Conservation (phyloP, 768 basidiomycete species). For the Tulasnella sp. region DNA sequence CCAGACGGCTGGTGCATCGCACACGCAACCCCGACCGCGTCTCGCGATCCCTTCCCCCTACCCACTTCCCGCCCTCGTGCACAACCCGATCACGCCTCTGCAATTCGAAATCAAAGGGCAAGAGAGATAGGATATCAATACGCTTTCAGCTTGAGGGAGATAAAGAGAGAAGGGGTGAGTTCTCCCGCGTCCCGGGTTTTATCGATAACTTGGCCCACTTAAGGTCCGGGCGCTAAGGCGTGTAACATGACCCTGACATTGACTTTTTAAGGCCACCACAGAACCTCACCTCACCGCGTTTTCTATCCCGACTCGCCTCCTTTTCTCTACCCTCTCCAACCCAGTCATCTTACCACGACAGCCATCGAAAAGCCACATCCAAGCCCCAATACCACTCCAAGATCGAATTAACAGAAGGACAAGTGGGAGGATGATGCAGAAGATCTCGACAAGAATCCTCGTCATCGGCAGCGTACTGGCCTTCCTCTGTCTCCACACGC, state of each 20-base stretch:
- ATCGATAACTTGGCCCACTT: no score
- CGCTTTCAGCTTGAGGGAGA: background rate
- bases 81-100: background rate
- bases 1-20: background rate
- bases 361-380: background rate
- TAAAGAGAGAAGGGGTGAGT: background rate
- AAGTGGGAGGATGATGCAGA: background rate
- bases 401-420: background rate
- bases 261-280: background rate
- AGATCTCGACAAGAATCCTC: background rate
- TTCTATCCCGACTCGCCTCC: background rate
- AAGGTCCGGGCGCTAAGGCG: no score
- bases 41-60: background rate
- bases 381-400: background rate
- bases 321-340: background rate
- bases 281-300: no score
- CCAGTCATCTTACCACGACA: background rate
- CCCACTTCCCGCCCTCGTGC: background rate
- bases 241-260: no score
- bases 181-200: background rate
- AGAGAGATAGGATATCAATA: constrained; percentile 11
- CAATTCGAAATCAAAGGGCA: background rate
- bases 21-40: background rate
- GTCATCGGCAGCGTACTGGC: background rate
- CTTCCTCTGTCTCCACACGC: constrained; percentile 11